Conservation (phyloP, 2,329 filamentous ascomycete species). For the Ophiognomonia clavigignenti-juglandacearum region DNA sequence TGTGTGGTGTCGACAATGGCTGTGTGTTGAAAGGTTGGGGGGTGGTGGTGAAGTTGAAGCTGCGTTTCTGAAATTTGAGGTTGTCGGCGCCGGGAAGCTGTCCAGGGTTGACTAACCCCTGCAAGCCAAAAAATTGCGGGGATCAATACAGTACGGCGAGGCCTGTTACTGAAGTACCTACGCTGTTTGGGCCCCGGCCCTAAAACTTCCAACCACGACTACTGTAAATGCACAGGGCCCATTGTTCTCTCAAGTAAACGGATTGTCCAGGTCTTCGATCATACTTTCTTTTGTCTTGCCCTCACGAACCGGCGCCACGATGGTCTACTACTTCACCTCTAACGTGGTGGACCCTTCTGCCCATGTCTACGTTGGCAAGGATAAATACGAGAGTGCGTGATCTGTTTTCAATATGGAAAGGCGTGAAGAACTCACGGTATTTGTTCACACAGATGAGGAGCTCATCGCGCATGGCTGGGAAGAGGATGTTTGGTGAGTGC, state of each 20-base stretch:
- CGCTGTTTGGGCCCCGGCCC: background rate
- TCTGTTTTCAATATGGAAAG: conserved; percentile 12
- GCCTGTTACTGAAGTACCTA: conserved; percentile 1
- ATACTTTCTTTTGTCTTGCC: background rate
- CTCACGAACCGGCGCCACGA: conserved; percentile 28
- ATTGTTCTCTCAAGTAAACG: too few species aligned
- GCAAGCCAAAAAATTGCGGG: conserved; percentile 8
- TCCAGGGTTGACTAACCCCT: conserved; percentile 6
- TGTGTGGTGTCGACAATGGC: background rate
- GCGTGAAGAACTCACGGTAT: conserved; percentile 10
- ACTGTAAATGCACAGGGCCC: too few species aligned
- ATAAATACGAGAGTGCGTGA: conserved; percentile 92
- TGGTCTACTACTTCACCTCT: conserved; percentile 97
- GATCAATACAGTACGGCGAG: conserved; percentile 6
- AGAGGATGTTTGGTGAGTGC: conserved; percentile 88
- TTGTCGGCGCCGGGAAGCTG: conserved; percentile 2
- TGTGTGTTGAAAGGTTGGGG: background rate
- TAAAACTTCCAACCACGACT: background rate
- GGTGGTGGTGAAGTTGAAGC: background rate
- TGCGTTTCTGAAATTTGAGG: conserved; percentile 11
- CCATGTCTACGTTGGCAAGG: conserved; percentile 94
- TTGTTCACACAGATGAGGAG: conserved; percentile 70
- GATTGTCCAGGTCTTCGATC: too few species aligned
- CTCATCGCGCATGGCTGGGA: conserved; percentile 93
- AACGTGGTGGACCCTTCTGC: conserved; percentile 76